A percentile compares a stretch with the other conserved stretches of the same genome.
Conservation (phyloP, 306 rosid genomes). For the Malus sieversii region DNA sequence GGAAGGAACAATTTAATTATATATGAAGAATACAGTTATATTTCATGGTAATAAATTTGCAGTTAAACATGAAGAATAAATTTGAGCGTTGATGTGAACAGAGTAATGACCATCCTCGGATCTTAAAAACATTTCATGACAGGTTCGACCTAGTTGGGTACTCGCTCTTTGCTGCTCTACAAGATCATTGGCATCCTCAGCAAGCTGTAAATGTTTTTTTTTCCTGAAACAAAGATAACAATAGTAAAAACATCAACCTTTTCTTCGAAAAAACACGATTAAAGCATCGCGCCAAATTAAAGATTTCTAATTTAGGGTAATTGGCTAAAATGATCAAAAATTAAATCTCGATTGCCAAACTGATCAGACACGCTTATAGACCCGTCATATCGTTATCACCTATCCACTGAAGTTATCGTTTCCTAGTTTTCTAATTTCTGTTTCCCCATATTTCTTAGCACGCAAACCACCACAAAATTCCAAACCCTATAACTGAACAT, state of each 20-base stretch:
- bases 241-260: not conserved
- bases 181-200: conserved; percentile 53
- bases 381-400: too few relatives aligned
- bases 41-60: not conserved
- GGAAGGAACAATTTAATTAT: not conserved
- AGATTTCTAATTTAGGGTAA: too few relatives aligned
- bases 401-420: not conserved
- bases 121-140: conserved; percentile 45
- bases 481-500: too few relatives aligned
- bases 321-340: too few relatives aligned
- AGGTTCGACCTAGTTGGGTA: conserved; percentile 91
- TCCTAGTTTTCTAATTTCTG: not conserved
- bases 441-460: not conserved
- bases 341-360: too few relatives aligned
- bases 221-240: conserved; percentile 41
- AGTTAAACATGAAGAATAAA: not conserved
- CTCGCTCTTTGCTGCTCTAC: conserved; percentile 85
- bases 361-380: too few relatives aligned
- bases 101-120: conserved; percentile 55
- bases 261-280: too few relatives aligned
- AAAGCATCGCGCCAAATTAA: too few relatives aligned
- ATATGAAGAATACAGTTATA: not conserved
- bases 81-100: conserved; percentile 3
- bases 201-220: conserved; percentile 63
- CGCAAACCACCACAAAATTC: not conserved